A percentile compares a stretch with the other conserved stretches of the same genome.
phyloP scores from a whole-genome alignment of 148 eudicot species.

The Cornus controversa region DNA sequence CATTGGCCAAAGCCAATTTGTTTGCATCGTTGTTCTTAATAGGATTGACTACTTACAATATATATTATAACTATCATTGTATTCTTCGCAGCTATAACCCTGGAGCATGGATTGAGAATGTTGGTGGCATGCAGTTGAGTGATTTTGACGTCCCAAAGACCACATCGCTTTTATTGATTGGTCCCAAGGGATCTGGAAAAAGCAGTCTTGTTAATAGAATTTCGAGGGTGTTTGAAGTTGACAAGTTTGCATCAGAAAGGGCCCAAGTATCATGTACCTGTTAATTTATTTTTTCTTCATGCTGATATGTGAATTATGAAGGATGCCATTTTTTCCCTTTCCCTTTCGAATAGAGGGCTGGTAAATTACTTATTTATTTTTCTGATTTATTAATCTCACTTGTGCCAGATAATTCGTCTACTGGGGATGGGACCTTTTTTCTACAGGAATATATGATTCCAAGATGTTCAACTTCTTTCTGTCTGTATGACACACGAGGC shows the following conservation, averaged over 20 bases:
- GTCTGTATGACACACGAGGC: conserved; percentile 84
- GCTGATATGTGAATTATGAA: neutral
- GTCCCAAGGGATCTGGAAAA: conserved; percentile 85
- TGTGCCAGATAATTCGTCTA: conserved; percentile 41
- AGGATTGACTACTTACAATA: too few relatives aligned
- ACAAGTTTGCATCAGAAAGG: conserved; percentile 65
- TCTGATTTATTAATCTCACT: conserved; percentile 2
- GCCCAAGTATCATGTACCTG: conserved; percentile 84
- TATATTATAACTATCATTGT: neutral
- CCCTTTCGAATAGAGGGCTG: neutral
- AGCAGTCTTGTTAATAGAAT: conserved; percentile 83
- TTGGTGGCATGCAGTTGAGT: conserved; percentile 33
- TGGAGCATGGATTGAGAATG: conserved; percentile 69
- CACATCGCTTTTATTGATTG: conserved; percentile 63
- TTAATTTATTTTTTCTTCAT: neutral
- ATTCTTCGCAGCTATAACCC: conserved; percentile 61
- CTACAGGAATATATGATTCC: conserved; percentile 76
- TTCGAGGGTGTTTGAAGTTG: conserved; percentile 70
- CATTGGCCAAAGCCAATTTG: too few relatives aligned
- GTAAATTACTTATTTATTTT: neutral
- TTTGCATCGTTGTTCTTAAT: too few relatives aligned
- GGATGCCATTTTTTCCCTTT: neutral
- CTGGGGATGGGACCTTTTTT: conserved; percentile 69
- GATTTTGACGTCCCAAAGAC: conserved; percentile 57
- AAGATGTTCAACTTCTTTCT: conserved; percentile 54